A percentile compares a stretch with the other conserved stretches of the same genome.
phyloP scores from a whole-genome alignment of 2,329 filamentous ascomycete genomes.

The Penicillium sp. region DNA sequence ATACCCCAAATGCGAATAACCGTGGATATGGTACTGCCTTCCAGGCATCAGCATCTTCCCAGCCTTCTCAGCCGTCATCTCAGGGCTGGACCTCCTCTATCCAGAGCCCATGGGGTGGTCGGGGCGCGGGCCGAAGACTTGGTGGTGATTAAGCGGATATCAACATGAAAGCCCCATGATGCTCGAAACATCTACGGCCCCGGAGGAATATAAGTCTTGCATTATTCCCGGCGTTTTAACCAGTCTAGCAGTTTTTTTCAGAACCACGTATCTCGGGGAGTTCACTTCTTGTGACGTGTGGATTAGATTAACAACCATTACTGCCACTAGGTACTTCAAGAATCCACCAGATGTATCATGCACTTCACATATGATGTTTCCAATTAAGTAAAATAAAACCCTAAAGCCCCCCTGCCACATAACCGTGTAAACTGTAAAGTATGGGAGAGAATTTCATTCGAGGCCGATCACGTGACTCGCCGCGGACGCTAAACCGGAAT shows the following conservation, averaged over 20 bases:
- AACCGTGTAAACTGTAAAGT: not conserved
- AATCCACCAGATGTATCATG: not conserved
- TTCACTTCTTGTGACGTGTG: not conserved
- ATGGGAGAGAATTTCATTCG: not conserved
- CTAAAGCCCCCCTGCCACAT: not conserved
- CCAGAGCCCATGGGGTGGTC: slow-evolving; percentile 36
- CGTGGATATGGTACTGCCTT: slow-evolving; percentile 65
- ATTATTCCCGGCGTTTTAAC: not conserved
- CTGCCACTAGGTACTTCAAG: not conserved
- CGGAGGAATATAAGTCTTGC: not conserved
- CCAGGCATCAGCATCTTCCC: slow-evolving; percentile 35
- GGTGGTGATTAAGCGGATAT: slow-evolving; percentile 31
- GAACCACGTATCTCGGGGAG: not conserved
- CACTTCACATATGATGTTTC: not conserved
- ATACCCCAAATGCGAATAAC: slow-evolving; percentile 44
- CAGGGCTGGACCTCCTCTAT: slow-evolving; percentile 34
- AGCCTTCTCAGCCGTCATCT: slow-evolving; percentile 12
- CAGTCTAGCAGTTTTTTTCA: not conserved
- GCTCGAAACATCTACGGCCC: not conserved
- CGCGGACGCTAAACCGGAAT: slow-evolving; percentile 19
- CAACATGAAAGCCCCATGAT: not conserved
- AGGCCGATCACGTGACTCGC: slow-evolving; percentile 12
- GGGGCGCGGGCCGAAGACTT: slow-evolving; percentile 44
- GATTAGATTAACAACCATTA: not conserved
- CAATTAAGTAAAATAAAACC: not conserved